Percentiles rank a stretch among this genome's conserved stretches.
Conservation (phyloP, 768 basidiomycete genomes). For the Xerocomellus amylosporus region DNA sequence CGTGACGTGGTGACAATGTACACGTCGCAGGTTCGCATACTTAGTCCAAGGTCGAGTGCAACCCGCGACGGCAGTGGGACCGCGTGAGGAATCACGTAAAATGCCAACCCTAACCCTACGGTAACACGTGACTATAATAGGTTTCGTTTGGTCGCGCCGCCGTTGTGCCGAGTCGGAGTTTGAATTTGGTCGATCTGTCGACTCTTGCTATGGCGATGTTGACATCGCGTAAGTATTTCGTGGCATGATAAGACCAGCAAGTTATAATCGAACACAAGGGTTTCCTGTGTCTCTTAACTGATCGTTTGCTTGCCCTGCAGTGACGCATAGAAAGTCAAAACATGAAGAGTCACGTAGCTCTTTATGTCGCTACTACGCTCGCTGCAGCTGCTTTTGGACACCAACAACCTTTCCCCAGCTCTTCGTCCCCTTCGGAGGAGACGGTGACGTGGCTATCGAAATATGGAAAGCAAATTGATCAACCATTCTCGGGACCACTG, state of each 20-base stretch:
- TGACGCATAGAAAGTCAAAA: background rate
- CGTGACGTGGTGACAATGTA: too few species aligned
- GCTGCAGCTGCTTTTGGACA: conserved; percentile 1
- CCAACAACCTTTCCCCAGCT: conserved; percentile 15
- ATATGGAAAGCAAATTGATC: conserved; percentile 74
- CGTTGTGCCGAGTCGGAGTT: too few species aligned
- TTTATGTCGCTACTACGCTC: background rate
- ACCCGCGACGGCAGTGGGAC: too few species aligned
- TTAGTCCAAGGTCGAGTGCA: too few species aligned
- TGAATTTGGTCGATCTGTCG: too few species aligned
- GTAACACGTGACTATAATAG: too few species aligned
- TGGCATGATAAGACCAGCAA: background rate
- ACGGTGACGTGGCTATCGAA: conserved; percentile 60
- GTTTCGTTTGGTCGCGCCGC: too few species aligned
- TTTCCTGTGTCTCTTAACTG: background rate
- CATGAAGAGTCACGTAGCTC: conserved; percentile 10
- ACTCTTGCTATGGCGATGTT: too few species aligned
- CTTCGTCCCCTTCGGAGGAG: background rate
- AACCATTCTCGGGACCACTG: conserved; percentile 74
- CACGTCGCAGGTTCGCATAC: too few species aligned
- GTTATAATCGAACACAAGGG: background rate
- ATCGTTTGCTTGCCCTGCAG: background rate
- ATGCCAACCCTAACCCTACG: too few species aligned
- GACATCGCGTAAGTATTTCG: background rate
- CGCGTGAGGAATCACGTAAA: too few species aligned